Conservation (phyloP, 208 protist genomes). For the Jaenimonas drosophilae region DNA sequence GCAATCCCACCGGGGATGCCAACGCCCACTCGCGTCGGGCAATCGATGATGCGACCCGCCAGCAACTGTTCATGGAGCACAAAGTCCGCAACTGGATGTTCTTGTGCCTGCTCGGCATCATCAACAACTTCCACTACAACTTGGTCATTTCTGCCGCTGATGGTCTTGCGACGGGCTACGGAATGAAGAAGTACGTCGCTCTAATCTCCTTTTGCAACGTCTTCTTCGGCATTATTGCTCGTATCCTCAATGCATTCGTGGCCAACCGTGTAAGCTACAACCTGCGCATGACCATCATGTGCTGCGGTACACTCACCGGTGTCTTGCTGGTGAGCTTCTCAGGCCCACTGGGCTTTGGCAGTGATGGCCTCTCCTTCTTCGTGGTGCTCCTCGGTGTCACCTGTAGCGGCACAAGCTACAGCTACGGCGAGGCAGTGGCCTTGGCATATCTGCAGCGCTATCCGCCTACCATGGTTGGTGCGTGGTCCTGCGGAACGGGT, state of each 20-base stretch:
- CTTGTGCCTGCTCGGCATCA: slow-evolving; percentile 60
- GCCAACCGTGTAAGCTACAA: slow-evolving; percentile 57
- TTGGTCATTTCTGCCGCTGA: slow-evolving; percentile 61
- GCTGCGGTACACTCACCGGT: slow-evolving; percentile 37
- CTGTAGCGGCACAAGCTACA: slow-evolving; percentile 41
- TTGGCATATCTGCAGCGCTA: slow-evolving; percentile 76
- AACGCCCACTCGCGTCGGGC: slow-evolving; percentile 3
- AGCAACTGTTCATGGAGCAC: slow-evolving; percentile 11
- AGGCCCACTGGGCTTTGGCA: slow-evolving; percentile 24
- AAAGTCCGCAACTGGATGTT: slow-evolving; percentile 25
- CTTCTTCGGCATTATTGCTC: slow-evolving; percentile 72
- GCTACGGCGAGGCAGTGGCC: slow-evolving; percentile 74
- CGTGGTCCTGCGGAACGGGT: slow-evolving; percentile 83
- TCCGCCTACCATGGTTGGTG: slow-evolving; percentile 62
- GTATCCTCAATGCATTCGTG: slow-evolving; percentile 70
- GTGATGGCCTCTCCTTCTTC: slow-evolving; percentile 39
- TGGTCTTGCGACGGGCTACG: slow-evolving; percentile 33
- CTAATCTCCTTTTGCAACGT: slow-evolving; percentile 74
- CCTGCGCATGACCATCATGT: slow-evolving; percentile 53
- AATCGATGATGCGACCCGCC: slow-evolving; percentile 11
- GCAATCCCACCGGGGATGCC: not conserved
- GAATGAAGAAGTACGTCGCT: slow-evolving; percentile 50
- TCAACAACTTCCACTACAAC: slow-evolving; percentile 89
- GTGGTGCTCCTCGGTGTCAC: slow-evolving; percentile 64
- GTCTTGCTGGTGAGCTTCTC: slow-evolving; percentile 68